Base-by-base conservation (phyloP, 352 stramenopile genomes). In the Phytophthora macrochlamydospora region DNA sequence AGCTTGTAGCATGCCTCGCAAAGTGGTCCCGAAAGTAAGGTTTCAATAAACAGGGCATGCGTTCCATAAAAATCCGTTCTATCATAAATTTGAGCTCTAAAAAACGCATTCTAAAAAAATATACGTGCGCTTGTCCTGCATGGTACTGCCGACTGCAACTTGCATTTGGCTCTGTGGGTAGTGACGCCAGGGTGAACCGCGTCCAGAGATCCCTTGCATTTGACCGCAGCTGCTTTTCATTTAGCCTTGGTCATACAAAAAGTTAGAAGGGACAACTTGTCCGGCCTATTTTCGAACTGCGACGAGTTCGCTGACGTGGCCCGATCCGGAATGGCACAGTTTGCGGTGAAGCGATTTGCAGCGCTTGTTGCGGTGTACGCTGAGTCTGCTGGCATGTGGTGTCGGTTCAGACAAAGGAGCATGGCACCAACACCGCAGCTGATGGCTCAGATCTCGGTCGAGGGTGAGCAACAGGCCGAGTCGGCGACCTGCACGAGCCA, bases 281-380 rank as follows among this genome's bases (percentile, higher is more conserved):
- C 55, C 61, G 29, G 55, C 42, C 46, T 56, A 57, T 56, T 49
- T 24, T 54, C 55, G 24, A 57, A 65, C 58, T 57, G 59, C 37
- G 18, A 43, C 38, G 38, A 46, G 49, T 32, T 7, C 29, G 51
- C 18, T 24, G 42, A 40, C 38, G 32, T 35, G 53, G 45, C 32
- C 38, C 18, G 62, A 60, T 65, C 62, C 61, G 56, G 43, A 65
- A 38, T 29, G 24, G n/a, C 52, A 33, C 14, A 40, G 42, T 37
- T 29, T 44, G 43, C 37, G 37, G 11, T 18, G 43, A 56, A 52
- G 44, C 60, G 48, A 46, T 35, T 51, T 45, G 14, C 31, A 7
- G 18, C 33, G 24, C 42, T 32, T 7, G 33, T 40, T 24, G 18
- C 18, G 18, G 18, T 24, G 18, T 24, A 24, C 18, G 18, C 18